Conservation (phyloP, 192 early-diverging fungal species). For the Chytriomyces sp. region DNA sequence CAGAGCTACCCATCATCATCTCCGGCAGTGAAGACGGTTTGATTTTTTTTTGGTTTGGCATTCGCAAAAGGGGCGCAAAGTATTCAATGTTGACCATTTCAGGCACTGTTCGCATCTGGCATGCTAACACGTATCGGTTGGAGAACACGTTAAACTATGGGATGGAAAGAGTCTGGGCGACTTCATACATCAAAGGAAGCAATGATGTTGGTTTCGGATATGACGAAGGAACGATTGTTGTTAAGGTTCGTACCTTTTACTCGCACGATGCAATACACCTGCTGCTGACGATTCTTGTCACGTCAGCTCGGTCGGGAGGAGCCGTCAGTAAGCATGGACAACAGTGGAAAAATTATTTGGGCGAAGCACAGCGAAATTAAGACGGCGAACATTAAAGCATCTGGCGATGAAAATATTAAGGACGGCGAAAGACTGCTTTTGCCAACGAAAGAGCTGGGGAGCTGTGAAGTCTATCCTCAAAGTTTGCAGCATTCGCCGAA, state of each 20-base stretch:
- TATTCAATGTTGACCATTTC: conserved; percentile 3
- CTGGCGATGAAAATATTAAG: conserved; percentile 77
- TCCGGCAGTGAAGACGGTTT: conserved; percentile 92
- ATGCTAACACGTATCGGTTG: conserved; percentile 93
- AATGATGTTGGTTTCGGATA: conserved; percentile 96
- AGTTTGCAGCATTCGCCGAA: conserved; percentile 96
- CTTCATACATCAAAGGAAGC: conserved; percentile 81
- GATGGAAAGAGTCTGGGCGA: conserved; percentile 95
- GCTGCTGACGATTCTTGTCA: neutral
- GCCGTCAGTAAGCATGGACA: conserved; percentile 96
- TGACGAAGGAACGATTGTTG: conserved; percentile 94
- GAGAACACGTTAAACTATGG: conserved; percentile 98
- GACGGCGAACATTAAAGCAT: conserved; percentile 91
- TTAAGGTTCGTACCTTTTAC: conserved; percentile 64
- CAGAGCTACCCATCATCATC: conserved; percentile 94
- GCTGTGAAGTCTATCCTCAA: conserved; percentile 97
- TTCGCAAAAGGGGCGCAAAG: neutral
- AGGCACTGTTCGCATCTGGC: conserved; percentile 91
- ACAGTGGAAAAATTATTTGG: conserved; percentile 97
- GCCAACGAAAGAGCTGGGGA: conserved; percentile 93
- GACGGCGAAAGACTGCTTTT: conserved; percentile 91
- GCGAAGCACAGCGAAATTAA: conserved; percentile 95
- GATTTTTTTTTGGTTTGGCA: neutral
- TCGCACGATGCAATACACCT: neutral
- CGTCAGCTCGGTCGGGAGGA: conserved; percentile 86